Percentiles rank a stretch among this genome's conserved stretches.
These are phyloP conservation scores for Colletotrichum musicola DNA, from an alignment of 2,329 filamentous ascomycete species.

Conservation along the genomic window DNA sequence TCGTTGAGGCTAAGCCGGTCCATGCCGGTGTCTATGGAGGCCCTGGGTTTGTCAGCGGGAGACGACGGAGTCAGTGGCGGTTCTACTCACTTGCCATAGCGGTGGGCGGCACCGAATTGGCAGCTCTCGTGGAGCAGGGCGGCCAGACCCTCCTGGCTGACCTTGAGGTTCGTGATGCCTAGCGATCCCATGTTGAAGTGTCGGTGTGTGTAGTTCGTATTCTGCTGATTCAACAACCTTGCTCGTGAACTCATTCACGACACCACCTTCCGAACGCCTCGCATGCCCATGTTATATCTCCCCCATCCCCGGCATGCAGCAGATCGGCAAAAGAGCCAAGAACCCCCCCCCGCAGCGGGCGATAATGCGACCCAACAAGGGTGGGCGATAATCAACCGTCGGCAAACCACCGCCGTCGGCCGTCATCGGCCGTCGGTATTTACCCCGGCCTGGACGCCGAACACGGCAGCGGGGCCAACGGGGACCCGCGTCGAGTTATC, in stretches of 20 bases:
- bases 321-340: too few relatives aligned
- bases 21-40: conserved; percentile 75
- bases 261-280: not conserved
- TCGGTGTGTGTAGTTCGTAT: not conserved
- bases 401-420: conserved; percentile 8
- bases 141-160: not conserved
- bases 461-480: not conserved
- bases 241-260: not conserved
- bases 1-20: conserved; percentile 78
- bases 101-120: conserved; percentile 48
- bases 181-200: not conserved
- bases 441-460: not conserved
- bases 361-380: not conserved
- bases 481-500: not conserved
- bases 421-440: conserved; percentile 8
- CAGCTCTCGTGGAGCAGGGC: conserved; percentile 22
- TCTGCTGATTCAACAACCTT: not conserved
- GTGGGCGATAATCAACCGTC: conserved; percentile 5
- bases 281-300: not conserved
- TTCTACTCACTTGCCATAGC: conserved; percentile 45
- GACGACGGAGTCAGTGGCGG: not conserved
- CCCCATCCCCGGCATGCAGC: too few relatives aligned
- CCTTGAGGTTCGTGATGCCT: not conserved
- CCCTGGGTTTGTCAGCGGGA: not conserved
- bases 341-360: not conserved